Percentiles rank a stretch among this genome's conserved stretches.
Conservation (phyloP, 2,329 filamentous ascomycete species). For the Fusarium nisikadoi region DNA sequence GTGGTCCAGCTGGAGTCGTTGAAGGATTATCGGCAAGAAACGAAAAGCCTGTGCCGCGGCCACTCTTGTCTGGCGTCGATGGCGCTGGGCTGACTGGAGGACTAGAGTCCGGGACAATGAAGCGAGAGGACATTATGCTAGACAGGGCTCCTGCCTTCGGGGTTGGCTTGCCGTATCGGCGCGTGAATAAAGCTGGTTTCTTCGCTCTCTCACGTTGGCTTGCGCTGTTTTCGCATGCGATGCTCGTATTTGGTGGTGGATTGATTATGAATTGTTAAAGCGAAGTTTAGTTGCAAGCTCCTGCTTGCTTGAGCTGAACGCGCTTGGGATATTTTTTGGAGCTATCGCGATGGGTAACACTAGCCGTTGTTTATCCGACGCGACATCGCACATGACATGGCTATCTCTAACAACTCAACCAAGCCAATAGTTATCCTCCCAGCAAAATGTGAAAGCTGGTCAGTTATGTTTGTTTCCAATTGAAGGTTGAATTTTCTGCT, state of each 20-base stretch:
- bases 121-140: slow-evolving; percentile 54
- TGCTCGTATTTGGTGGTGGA: slow-evolving; percentile 15
- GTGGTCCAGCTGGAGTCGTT: slow-evolving; percentile 64
- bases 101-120: slow-evolving; percentile 57
- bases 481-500: background rate
- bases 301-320: slow-evolving; percentile 34
- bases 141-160: slow-evolving; percentile 33
- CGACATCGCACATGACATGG: slow-evolving; percentile 3
- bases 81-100: slow-evolving; percentile 57
- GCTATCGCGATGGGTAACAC: slow-evolving; percentile 43
- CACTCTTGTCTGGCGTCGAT: slow-evolving; percentile 60
- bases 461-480: background rate
- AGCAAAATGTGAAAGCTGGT: background rate
- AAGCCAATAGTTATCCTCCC: background rate
- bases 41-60: slow-evolving; percentile 50
- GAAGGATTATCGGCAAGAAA: slow-evolving; percentile 59
- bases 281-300: slow-evolving; percentile 28
- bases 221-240: slow-evolving; percentile 25
- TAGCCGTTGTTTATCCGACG: slow-evolving; percentile 40
- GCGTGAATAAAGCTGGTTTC: slow-evolving; percentile 2
- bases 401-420: background rate
- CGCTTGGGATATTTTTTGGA: slow-evolving; percentile 45
- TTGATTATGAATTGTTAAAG: slow-evolving; percentile 25
- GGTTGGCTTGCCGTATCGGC: slow-evolving; percentile 14
- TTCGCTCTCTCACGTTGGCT: slow-evolving; percentile 9